Percentiles rank a stretch among this genome's conserved stretches.
These are phyloP conservation scores for Candida qinlingensis DNA, from an alignment of 805 yeast species.

Conservation along the genomic window DNA sequence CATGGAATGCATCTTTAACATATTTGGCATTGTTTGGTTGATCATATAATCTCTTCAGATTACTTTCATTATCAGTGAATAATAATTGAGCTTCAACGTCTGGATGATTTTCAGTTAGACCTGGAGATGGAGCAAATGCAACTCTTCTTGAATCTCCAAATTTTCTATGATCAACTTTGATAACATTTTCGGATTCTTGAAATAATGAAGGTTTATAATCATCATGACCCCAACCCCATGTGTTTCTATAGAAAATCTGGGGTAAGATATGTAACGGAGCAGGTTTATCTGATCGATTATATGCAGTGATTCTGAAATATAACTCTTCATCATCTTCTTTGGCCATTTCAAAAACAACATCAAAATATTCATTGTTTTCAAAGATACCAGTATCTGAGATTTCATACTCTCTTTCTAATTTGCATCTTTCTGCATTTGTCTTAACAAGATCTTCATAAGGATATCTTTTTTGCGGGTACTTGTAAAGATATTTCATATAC, in stretches of 20 bases:
- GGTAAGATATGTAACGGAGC: constrained; percentile 90
- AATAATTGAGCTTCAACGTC: constrained; percentile 74
- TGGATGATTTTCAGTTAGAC: constrained; percentile 44
- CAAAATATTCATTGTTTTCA: constrained; percentile 65
- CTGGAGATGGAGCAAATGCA: constrained; percentile 79
- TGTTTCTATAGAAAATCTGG: constrained; percentile 77
- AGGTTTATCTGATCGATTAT: constrained; percentile 72
- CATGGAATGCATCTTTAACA: constrained; percentile 91
- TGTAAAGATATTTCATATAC: constrained; percentile 85
- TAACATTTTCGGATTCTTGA: constrained; percentile 37
- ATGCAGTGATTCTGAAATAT: constrained; percentile 80
- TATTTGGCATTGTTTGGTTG: constrained; percentile 46
- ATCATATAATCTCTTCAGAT: constrained; percentile 59
- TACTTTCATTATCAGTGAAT: constrained; percentile 89
- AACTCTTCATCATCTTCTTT: constrained; percentile 78
- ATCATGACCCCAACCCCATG: constrained; percentile 88
- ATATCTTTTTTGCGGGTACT: constrained; percentile 82
- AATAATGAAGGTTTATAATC: constrained; percentile 43
- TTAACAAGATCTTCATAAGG: constrained; percentile 74
- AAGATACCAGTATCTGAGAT: constrained; percentile 74
- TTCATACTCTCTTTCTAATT: constrained; percentile 73
- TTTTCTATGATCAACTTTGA: constrained; percentile 61
- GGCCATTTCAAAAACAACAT: constrained; percentile 85
- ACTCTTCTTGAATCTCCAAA: constrained; percentile 61
- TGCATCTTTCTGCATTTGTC: constrained; percentile 60